Percentiles rank a stretch among this genome's conserved stretches.
Conservation (phyloP, 2,329 filamentous ascomycete species). For the Botrytis deweyae region DNA sequence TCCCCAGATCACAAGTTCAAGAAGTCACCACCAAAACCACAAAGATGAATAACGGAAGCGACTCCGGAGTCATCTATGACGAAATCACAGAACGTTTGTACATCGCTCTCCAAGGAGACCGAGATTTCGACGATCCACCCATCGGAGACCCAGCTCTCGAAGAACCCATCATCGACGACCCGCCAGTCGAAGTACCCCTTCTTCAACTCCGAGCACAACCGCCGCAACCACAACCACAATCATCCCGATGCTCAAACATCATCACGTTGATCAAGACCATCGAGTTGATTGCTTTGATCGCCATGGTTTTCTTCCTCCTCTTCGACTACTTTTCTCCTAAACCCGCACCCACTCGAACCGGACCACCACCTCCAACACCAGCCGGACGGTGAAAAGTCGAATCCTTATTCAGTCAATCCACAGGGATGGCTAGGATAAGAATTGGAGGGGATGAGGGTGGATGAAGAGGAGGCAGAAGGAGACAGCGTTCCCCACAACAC, state of each 20-base stretch:
- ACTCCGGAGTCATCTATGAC: not conserved
- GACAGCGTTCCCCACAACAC: not conserved
- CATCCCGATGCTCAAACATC: not conserved
- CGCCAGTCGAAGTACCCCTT: not conserved
- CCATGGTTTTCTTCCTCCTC: not conserved
- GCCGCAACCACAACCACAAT: not conserved
- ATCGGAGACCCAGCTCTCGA: not conserved
- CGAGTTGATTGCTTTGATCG: not conserved
- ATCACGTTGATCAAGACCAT: not conserved
- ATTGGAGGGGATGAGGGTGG: not conserved
- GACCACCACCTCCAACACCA: not conserved
- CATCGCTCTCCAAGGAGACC: not conserved
- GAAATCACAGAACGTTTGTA: not conserved
- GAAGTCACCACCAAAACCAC: not conserved
- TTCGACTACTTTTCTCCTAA: not conserved
- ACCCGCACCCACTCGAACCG: not conserved
- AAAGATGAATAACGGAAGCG: not conserved
- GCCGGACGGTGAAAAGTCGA: not conserved
- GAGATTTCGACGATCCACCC: not conserved
- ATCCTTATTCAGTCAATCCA: not conserved
- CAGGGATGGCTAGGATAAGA: not conserved
- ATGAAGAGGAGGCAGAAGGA: not conserved
- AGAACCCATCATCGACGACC: not conserved
- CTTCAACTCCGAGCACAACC: not conserved
- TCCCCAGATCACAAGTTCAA: not conserved